Conservation (phyloP, 768 basidiomycete species). For the Hericium coralloides region DNA sequence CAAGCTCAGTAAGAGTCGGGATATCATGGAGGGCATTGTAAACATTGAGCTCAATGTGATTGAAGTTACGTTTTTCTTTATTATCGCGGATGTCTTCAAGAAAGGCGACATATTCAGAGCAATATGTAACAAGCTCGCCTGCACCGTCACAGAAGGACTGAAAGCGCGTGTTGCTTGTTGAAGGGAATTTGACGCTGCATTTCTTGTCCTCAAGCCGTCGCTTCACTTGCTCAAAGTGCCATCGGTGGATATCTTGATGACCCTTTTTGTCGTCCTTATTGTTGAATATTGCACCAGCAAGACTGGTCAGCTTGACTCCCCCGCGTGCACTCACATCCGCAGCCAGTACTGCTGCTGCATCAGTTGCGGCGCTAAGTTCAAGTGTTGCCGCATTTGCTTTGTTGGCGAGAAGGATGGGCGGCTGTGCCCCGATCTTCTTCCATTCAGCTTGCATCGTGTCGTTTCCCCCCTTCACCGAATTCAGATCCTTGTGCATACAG, state of each 20-base stretch:
- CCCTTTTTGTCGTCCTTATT: constrained; percentile 1
- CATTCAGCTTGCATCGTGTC: neutral
- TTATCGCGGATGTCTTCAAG: too few relatives aligned
- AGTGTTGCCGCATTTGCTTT: constrained; percentile 2
- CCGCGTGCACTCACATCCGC: neutral
- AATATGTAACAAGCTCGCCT: too few relatives aligned
- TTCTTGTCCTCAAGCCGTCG: too few relatives aligned
- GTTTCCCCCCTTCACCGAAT: neutral
- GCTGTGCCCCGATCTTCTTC: neutral
- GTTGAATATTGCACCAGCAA: neutral
- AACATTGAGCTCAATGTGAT: too few relatives aligned
- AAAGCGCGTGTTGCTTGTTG: constrained; percentile 18
- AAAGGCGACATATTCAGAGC: too few relatives aligned
- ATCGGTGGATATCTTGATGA: neutral
- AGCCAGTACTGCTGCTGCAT: too few relatives aligned
- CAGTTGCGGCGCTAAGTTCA: neutral
- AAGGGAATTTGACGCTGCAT: constrained; percentile 13
- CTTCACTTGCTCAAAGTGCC: neutral
- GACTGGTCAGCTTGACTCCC: neutral
- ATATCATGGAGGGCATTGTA: too few relatives aligned
- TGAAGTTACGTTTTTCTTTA: too few relatives aligned
- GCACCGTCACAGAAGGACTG: constrained; percentile 15
- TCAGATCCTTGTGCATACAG: too few relatives aligned
- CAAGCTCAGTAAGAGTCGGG: too few relatives aligned
- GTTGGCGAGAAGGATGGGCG: constrained; percentile 7